Conservation (phyloP, 2,329 filamentous ascomycete species). For the Talaromyces sp. region DNA sequence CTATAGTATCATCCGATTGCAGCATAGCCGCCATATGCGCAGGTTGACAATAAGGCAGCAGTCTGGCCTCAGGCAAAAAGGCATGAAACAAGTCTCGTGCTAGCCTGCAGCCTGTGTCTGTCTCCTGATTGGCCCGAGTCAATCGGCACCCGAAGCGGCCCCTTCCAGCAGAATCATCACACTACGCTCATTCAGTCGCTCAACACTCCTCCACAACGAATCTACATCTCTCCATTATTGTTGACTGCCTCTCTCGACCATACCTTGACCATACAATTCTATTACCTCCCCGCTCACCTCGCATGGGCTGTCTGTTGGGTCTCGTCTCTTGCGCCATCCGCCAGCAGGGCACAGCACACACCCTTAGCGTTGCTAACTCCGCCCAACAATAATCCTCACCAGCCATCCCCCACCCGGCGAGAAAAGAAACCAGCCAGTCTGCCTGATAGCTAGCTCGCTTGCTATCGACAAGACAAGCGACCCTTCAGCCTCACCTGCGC, state of each 20-base stretch:
- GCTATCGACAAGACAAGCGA: not conserved
- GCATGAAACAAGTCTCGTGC: constrained; percentile 5
- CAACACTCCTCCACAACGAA: not conserved
- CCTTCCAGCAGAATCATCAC: constrained; percentile 9
- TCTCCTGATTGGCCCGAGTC: not conserved
- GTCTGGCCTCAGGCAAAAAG: not conserved
- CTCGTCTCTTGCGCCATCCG: constrained; percentile 18
- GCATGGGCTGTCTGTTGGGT: constrained; percentile 11
- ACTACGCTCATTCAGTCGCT: not conserved
- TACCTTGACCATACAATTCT: not conserved
- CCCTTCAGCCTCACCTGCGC: not conserved
- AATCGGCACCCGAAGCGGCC: constrained; percentile 4
- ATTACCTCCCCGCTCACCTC: not conserved
- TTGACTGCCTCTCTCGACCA: not conserved
- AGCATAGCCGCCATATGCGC: constrained; percentile 7
- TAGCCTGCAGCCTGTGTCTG: not conserved
- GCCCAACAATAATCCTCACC: constrained; percentile 6
- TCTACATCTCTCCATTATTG: not conserved
- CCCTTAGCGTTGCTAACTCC: not conserved
- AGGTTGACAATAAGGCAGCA: constrained; percentile 2
- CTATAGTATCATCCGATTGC: not conserved
- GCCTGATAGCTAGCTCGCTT: not conserved
- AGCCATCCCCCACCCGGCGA: constrained; percentile 12
- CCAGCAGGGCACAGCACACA: constrained; percentile 20
- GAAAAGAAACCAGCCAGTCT: not conserved